Conservation (phyloP, 139 green algal genomes). For the Coelastrella sp. region DNA sequence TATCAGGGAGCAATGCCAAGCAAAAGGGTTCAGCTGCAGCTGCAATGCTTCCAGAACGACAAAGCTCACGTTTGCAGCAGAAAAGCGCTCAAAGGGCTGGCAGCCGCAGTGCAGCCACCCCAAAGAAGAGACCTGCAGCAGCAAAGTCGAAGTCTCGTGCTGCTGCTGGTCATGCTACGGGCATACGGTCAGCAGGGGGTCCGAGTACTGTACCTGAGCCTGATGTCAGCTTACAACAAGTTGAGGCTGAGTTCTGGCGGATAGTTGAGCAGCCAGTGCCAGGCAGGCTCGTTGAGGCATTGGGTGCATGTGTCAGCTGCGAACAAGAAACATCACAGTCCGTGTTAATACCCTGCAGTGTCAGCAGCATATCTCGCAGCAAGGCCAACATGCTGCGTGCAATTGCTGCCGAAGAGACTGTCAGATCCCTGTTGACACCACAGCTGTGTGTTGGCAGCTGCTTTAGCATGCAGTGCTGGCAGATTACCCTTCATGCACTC, state of each 20-base stretch:
- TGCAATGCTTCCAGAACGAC: constrained; percentile 9
- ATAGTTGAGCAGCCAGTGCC: constrained; percentile 81
- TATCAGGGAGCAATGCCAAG: not conserved
- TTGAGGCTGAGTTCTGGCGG: constrained; percentile 93
- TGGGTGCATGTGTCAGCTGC: not conserved
- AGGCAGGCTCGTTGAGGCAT: constrained; percentile 68
- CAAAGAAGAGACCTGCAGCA: not conserved
- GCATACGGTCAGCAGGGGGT: not conserved
- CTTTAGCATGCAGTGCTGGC: constrained; percentile 88
- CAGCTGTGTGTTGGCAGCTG: constrained; percentile 90
- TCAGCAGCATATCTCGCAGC: not conserved
- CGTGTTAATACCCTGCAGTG: constrained; percentile 5
- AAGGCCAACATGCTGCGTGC: constrained; percentile 17
- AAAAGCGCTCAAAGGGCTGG: not conserved
- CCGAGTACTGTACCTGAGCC: not conserved
- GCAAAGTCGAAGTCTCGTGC: not conserved
- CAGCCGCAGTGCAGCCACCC: no score
- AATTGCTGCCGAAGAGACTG: not conserved
- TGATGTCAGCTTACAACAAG: constrained; percentile 53
- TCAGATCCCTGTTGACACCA: not conserved
- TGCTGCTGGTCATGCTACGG: not conserved
- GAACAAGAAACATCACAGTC: not conserved
- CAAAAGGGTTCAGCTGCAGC: constrained; percentile 16
- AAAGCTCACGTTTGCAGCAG: constrained; percentile 24
- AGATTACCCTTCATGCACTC: constrained; percentile 89